phyloP scores from a whole-genome alignment of 2,329 filamentous ascomycete species.

The Metarhizium robertsii region DNA sequence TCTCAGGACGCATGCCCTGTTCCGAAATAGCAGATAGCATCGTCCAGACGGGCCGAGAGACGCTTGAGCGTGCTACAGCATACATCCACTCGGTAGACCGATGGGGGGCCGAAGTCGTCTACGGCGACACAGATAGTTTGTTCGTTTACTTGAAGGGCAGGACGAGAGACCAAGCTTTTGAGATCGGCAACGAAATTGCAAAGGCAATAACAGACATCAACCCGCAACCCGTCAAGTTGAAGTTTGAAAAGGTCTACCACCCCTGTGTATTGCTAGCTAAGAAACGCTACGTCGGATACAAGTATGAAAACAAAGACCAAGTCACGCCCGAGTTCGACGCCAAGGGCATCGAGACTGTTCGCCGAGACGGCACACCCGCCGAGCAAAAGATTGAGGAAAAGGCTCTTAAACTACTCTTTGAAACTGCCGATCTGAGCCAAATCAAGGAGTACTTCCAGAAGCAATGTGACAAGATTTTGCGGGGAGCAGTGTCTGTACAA shows the following conservation, averaged over 20 bases:
- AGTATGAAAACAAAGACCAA: constrained; percentile 76
- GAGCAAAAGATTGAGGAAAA: constrained; percentile 97
- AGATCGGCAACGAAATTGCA: constrained; percentile 87
- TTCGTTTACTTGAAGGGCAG: constrained; percentile 86
- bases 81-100: constrained; percentile 78
- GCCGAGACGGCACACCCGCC: constrained; percentile 86
- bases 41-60: constrained; percentile 91
- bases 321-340: constrained; percentile 83
- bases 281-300: constrained; percentile 97
- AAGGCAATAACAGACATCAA: constrained; percentile 81
- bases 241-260: constrained; percentile 97
- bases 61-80: constrained; percentile 85
- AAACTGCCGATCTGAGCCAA: constrained; percentile 77
- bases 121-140: constrained; percentile 93
- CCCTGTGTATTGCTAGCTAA: constrained; percentile 91
- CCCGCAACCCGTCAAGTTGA: constrained; percentile 85
- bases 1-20: constrained; percentile 95
- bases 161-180: constrained; percentile 80
- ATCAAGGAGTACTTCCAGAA: constrained; percentile 85
- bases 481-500: constrained; percentile 76
- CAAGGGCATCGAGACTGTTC: constrained; percentile 96
- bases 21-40: constrained; percentile 97
- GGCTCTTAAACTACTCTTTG: constrained; percentile 78
- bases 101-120: constrained; percentile 95
- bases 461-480: constrained; percentile 90